Evolutionary conservation across 23 red algal genomes (phyloP).

Genomic region (Gracilaria gracilis): DNA sequence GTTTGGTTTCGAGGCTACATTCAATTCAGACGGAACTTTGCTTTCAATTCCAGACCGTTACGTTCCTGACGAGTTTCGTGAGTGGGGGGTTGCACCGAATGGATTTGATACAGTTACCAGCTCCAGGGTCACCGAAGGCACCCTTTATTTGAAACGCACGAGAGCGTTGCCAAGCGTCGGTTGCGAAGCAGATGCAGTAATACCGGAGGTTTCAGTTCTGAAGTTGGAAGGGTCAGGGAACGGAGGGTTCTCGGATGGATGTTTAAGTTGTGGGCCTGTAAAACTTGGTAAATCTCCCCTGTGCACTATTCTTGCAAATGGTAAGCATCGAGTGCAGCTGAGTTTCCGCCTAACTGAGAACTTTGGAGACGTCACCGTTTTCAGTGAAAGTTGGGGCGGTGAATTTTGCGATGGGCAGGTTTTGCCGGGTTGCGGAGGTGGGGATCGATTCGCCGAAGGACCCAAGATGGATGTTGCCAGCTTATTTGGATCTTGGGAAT

Average conservation of each 20-base stretch:
- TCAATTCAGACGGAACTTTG: slow-evolving; percentile 9
- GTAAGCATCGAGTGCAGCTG: slow-evolving; percentile 54
- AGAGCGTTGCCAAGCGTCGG: slow-evolving; percentile 77
- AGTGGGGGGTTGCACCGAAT: slow-evolving; percentile 59
- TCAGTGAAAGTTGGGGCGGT: slow-evolving; percentile 51
- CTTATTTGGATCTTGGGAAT: slow-evolving; percentile 20
- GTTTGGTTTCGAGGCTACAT: slow-evolving; percentile 72
- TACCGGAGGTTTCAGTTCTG: slow-evolving; percentile 31
- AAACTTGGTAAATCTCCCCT: background rate
- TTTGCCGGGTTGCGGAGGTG: slow-evolving; percentile 75
- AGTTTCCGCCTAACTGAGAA: slow-evolving; percentile 3
- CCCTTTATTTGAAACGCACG: slow-evolving; percentile 52
- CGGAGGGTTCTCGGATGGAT: slow-evolving; percentile 60
- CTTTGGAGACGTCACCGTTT: slow-evolving; percentile 27
- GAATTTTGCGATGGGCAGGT: slow-evolving; percentile 50
- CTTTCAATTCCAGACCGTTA: slow-evolving; percentile 54
- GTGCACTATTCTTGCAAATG: background rate
- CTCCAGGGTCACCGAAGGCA: slow-evolving; percentile 21
- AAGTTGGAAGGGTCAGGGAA: background rate
- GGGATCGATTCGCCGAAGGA: slow-evolving; percentile 32
- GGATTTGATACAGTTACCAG: slow-evolving; percentile 75
- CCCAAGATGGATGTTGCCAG: background rate
- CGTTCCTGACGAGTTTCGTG: slow-evolving; percentile 78
- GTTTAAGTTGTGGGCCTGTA: slow-evolving; percentile 19
- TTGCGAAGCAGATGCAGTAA: slow-evolving; percentile 80